A percentile compares a stretch with the other conserved stretches of the same genome.
phyloP scores from a whole-genome alignment of 2,329 filamentous ascomycete species.

The Cladophialophora carrionii region DNA sequence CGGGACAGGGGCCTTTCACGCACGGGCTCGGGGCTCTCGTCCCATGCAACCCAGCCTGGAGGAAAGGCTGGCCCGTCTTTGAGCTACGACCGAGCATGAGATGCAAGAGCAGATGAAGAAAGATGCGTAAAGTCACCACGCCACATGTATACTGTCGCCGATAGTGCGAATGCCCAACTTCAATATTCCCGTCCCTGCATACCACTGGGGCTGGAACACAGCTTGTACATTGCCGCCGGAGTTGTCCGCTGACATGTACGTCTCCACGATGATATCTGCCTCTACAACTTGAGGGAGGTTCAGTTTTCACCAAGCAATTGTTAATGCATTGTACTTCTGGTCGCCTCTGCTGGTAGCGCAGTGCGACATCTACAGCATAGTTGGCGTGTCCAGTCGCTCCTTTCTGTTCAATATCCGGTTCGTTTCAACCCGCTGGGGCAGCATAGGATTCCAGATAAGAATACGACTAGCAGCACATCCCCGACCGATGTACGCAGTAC shows the following conservation, averaged over 20 bases:
- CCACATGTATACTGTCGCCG: not conserved
- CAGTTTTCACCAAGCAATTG: not conserved
- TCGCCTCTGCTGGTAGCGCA: not conserved
- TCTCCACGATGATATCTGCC: not conserved
- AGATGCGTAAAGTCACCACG: not conserved
- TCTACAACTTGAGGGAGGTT: not conserved
- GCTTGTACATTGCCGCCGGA: not conserved
- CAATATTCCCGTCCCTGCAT: not conserved
- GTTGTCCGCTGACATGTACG: not conserved
- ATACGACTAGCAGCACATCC: not conserved
- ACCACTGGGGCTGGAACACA: not conserved
- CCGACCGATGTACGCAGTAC: not conserved
- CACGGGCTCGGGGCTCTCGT: not conserved
- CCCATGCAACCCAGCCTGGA: not conserved
- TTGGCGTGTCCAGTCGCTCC: not conserved
- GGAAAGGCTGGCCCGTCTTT: not conserved
- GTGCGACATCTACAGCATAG: not conserved
- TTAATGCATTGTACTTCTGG: not conserved
- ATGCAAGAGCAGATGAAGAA: not conserved
- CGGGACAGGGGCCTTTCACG: no score
- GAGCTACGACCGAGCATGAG: not conserved
- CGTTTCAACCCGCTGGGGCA: not conserved
- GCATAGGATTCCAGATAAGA: not conserved
- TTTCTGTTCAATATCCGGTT: not conserved
- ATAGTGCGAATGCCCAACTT: not conserved